phyloP scores from a whole-genome alignment of 1,139 yeast genomes.

The Lodderomyces oxycetoniae region DNA sequence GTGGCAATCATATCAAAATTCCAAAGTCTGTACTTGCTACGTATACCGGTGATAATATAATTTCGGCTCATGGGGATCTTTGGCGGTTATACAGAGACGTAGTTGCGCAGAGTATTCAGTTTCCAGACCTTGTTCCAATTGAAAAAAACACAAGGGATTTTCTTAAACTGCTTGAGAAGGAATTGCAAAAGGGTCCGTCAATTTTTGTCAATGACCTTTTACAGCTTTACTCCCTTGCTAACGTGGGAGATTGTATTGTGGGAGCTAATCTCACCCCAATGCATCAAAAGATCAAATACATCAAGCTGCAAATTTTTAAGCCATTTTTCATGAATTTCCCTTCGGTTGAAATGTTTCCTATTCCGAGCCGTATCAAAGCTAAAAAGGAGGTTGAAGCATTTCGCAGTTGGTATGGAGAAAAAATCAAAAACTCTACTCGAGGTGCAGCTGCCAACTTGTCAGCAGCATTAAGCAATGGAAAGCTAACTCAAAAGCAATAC shows the following conservation, averaged over 20 bases:
- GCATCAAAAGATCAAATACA: slow-evolving; percentile 36
- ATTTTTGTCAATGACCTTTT: slow-evolving; percentile 36
- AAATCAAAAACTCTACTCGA: slow-evolving; percentile 6
- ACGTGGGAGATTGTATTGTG: slow-evolving; percentile 46
- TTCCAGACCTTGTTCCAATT: slow-evolving; percentile 40
- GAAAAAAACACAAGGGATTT: slow-evolving; percentile 28
- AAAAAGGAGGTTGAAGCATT: slow-evolving; percentile 41
- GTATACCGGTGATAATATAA: slow-evolving; percentile 60
- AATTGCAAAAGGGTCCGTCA: slow-evolving; percentile 7
- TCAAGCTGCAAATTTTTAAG: slow-evolving; percentile 52
- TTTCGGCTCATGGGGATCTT: slow-evolving; percentile 53
- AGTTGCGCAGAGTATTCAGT: slow-evolving; percentile 47
- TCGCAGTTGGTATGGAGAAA: slow-evolving; percentile 29
- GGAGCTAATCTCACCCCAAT: slow-evolving; percentile 46
- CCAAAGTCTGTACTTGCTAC: slow-evolving; percentile 53
- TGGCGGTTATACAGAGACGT: slow-evolving; percentile 50
- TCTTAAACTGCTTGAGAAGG: slow-evolving; percentile 14
- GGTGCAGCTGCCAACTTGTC: slow-evolving; percentile 26
- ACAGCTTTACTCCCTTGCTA: slow-evolving; percentile 47
- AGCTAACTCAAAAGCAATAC: slow-evolving; percentile 43
- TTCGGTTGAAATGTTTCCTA: slow-evolving; percentile 45
- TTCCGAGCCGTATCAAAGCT: slow-evolving; percentile 46
- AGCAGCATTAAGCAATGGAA: slow-evolving; percentile 32
- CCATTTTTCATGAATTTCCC: slow-evolving; percentile 57
- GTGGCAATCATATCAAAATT: slow-evolving; percentile 58